phyloP scores from a whole-genome alignment of 345 rosid species.

The Gossypium rotundifolium region DNA sequence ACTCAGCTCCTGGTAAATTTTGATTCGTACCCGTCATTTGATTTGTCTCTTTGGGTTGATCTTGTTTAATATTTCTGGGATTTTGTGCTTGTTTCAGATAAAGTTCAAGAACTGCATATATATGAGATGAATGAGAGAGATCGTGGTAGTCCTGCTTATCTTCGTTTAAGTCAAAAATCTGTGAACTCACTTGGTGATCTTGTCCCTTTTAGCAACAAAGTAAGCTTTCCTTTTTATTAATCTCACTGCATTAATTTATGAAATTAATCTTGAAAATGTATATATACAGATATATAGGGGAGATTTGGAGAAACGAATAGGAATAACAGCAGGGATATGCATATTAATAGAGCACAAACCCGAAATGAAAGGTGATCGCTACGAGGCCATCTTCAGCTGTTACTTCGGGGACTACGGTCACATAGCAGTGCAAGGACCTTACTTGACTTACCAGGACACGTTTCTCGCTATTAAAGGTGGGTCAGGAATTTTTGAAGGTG shows the following conservation, averaged over 20 bases:
- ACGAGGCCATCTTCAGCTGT: conserved; percentile 70
- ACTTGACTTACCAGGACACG: conserved; percentile 56
- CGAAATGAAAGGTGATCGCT: conserved; percentile 65
- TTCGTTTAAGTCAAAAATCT: conserved; percentile 34
- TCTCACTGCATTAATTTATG: background rate
- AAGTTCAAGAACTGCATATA: conserved; percentile 40
- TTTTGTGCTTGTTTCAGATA: conserved; percentile 6
- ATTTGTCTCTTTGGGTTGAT: background rate
- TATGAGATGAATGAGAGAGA: conserved; percentile 56
- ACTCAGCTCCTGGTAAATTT: conserved; percentile 26
- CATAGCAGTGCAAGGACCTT: conserved; percentile 54
- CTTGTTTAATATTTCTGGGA: background rate
- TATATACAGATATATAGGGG: conserved; percentile 33
- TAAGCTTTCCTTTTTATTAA: background rate
- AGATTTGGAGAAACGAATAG: conserved; percentile 58
- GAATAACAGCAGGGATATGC: conserved; percentile 77
- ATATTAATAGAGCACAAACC: conserved; percentile 64
- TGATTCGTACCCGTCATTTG: background rate
- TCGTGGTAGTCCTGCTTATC: conserved; percentile 44
- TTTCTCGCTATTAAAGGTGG: conserved; percentile 26
- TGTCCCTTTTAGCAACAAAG: conserved; percentile 47
- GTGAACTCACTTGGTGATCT: conserved; percentile 43
- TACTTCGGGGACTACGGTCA: conserved; percentile 71
- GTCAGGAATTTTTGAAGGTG: conserved; percentile 52
- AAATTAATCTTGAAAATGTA: background rate